Evolutionary conservation across 805 yeast genomes (phyloP).

Genomic region (Lipomyces mesembrius): DNA sequence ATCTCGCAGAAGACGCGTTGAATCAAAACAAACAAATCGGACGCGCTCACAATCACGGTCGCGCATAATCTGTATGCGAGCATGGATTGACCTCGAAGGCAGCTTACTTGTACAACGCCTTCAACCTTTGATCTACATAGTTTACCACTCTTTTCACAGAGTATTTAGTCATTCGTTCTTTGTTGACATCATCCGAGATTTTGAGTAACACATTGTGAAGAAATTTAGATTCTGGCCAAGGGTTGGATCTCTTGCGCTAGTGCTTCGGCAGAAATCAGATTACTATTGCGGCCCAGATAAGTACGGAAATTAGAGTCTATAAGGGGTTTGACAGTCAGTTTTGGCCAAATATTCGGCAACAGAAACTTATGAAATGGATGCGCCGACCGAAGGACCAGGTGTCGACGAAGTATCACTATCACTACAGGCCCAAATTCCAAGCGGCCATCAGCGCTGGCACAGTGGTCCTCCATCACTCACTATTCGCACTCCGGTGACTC

Average conservation of each 20-base stretch:
- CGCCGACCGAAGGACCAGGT: neutral
- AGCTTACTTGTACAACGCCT: neutral
- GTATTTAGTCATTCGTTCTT: neutral
- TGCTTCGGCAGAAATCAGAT: neutral
- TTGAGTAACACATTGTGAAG: neutral
- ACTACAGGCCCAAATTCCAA: neutral
- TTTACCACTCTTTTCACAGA: neutral
- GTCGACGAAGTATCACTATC: neutral
- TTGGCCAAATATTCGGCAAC: neutral
- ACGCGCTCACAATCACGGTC: neutral
- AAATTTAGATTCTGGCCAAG: slow-evolving; percentile 2
- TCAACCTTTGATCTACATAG: neutral
- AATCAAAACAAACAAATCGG: neutral
- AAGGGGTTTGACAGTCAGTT: neutral
- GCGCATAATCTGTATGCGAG: neutral
- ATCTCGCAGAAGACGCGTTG: neutral
- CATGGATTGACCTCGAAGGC: neutral
- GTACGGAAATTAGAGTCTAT: neutral
- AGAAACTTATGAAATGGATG: neutral
- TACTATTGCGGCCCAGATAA: neutral
- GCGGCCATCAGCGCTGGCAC: neutral
- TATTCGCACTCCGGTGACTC: slow-evolving; percentile 4
- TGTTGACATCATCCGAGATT: neutral
- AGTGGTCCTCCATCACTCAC: slow-evolving; percentile 6
- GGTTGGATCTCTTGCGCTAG: neutral